Evolutionary conservation across 768 basidiomycete genomes (phyloP).

Genomic region (Leucocoprinus birnbaumii): DNA sequence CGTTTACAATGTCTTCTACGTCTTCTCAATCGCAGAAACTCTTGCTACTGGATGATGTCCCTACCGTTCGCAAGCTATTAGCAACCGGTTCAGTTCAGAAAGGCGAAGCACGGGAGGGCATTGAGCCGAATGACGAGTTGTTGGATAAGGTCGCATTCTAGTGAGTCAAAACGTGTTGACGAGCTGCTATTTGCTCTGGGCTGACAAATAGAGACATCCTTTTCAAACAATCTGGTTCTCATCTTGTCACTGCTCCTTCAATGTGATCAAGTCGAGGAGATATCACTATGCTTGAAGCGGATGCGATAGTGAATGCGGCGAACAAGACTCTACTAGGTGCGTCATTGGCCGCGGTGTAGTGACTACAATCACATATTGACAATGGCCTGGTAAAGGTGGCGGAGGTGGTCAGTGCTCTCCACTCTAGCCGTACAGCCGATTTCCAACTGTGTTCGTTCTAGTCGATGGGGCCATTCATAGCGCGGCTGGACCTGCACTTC

Average conservation of each 20-base stretch:
- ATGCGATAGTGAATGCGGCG: constrained; percentile 82
- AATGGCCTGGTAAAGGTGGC: constrained; percentile 46
- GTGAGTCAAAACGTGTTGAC: too few relatives aligned
- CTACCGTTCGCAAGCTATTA: constrained; percentile 56
- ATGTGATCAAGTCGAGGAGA: constrained; percentile 60
- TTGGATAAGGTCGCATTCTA: constrained; percentile 7
- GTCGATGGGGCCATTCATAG: constrained; percentile 83
- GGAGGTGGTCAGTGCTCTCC: constrained; percentile 57
- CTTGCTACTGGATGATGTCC: constrained; percentile 42
- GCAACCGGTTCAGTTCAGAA: constrained; percentile 33
- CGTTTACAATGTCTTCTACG: too few relatives aligned
- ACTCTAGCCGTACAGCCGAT: too few relatives aligned
- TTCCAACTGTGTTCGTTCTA: constrained; percentile 20
- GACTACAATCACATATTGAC: not conserved
- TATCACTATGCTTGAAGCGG: constrained; percentile 69
- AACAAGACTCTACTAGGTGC: constrained; percentile 69
- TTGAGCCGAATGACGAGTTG: constrained; percentile 3
- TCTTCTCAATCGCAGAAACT: not conserved
- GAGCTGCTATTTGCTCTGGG: too few relatives aligned
- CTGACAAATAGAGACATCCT: too few relatives aligned
- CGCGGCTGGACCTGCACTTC: constrained; percentile 64
- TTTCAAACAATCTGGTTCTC: too few relatives aligned
- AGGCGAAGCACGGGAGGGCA: not conserved
- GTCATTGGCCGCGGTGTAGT: too few relatives aligned
- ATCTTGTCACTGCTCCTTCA: not conserved